Percentiles rank a stretch among this genome's conserved stretches.
Conservation (phyloP, 306 rosid genomes). For the Vigna trinervia region DNA sequence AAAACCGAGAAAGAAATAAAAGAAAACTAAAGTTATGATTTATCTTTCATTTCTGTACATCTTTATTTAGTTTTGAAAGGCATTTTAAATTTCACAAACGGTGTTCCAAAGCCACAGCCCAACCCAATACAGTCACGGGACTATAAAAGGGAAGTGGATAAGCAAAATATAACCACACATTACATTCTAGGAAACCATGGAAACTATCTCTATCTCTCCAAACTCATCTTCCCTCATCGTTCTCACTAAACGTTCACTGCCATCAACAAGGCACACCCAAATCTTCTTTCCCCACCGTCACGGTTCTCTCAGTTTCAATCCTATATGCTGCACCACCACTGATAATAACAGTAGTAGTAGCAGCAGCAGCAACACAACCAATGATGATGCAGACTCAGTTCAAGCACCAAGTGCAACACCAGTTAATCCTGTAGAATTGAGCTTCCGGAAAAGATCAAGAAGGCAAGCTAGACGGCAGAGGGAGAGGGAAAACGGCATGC, state of each 20-base stretch:
- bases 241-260: conserved; percentile 43
- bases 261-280: conserved; percentile 10
- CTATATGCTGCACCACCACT: conserved; percentile 45
- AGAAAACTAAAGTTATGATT: no score
- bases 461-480: conserved; percentile 55
- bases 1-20: no score
- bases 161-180: conserved; percentile 50
- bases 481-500: conserved; percentile 49
- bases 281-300: conserved; percentile 39
- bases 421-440: conserved; percentile 55
- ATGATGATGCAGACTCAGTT: conserved; percentile 40
- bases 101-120: no score
- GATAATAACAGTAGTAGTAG: conserved; percentile 21
- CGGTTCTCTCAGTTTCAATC: conserved; percentile 43
- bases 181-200: conserved; percentile 52
- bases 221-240: conserved; percentile 56
- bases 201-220: conserved; percentile 50
- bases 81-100: no score
- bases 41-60: no score
- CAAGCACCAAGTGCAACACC: conserved; percentile 38
- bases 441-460: conserved; percentile 67
- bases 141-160: conserved; percentile 29
- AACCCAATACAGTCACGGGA: not conserved
- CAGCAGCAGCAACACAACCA: conserved; percentile 21
- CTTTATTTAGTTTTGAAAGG: no score